A percentile compares a stretch with the other conserved stretches of the same genome.
These are phyloP conservation scores for Cystoisospora suis DNA, from an alignment of 169 alveolate genomes.

Conservation along the genomic window DNA sequence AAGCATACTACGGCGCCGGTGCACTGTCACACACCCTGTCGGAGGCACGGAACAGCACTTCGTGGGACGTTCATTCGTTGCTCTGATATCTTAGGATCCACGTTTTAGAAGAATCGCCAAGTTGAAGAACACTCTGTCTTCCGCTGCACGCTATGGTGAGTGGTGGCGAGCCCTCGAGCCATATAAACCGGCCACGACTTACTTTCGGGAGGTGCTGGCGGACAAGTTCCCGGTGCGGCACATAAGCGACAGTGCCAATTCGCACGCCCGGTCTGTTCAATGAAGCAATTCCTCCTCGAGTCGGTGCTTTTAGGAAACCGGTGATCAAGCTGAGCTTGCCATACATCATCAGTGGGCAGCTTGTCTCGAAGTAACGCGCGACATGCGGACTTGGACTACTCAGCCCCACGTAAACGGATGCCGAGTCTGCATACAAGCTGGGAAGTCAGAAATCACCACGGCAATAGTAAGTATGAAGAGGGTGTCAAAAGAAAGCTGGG, in stretches of 20 bases:
- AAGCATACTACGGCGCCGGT: too few species aligned
- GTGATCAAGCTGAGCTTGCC: constrained; percentile 8
- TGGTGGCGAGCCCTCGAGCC: too few species aligned
- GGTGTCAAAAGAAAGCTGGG: neutral
- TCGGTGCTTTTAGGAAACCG: neutral
- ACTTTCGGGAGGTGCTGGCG: neutral
- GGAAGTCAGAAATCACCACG: neutral
- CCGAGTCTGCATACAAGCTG: neutral
- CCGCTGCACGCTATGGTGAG: too few species aligned
- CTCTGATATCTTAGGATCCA: too few species aligned
- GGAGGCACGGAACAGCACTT: too few species aligned
- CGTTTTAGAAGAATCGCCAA: too few species aligned
- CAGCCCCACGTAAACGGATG: constrained; percentile 13
- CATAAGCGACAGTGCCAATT: neutral
- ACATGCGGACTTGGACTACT: neutral
- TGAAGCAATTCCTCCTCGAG: neutral
- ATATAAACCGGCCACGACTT: too few species aligned
- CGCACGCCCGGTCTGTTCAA: neutral
- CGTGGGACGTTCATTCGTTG: too few species aligned
- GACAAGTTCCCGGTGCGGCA: neutral
- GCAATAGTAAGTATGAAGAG: neutral
- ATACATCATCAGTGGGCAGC: constrained; percentile 32
- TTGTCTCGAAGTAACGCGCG: neutral
- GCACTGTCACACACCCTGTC: too few species aligned
- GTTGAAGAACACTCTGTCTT: too few species aligned